Conservation (phyloP, 164 flowering plant genomes). For the Amborella trichopoda region DNA sequence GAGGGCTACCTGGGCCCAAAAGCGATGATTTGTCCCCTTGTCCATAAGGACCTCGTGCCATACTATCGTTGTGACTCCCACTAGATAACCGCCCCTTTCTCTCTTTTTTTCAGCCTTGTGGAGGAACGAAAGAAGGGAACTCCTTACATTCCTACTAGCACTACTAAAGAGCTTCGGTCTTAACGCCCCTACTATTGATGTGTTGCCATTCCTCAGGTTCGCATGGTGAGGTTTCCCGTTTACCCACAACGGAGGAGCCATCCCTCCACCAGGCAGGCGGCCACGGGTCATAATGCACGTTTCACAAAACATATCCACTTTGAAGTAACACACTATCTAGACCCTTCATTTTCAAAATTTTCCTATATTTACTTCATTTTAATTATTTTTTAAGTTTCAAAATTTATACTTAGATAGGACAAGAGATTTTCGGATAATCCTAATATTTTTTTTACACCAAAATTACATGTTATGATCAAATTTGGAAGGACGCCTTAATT, state of each 20-base stretch:
- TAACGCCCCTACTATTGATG: slow-evolving; percentile 1
- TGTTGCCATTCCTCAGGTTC: slow-evolving; percentile 6
- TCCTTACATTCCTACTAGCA: slow-evolving; percentile 2
- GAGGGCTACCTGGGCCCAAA: background rate
- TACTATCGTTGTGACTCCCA: background rate
- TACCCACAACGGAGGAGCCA: slow-evolving; percentile 7
- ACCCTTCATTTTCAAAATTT: no score
- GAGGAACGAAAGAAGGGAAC: slow-evolving; percentile 3
- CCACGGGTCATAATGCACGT: slow-evolving; percentile 1
- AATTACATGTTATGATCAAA: no score
- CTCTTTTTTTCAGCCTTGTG: slow-evolving; percentile 7
- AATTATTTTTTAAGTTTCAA: no score
- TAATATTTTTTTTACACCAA: no score
- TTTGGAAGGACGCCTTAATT: no score
- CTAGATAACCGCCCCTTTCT: slow-evolving; percentile 5
- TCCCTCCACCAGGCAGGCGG: slow-evolving; percentile 1
- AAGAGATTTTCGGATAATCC: no score
- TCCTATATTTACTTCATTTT: no score
- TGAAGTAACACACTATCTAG: no score
- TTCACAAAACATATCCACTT: slow-evolving; percentile 1
- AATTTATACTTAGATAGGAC: no score
- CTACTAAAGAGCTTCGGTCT: slow-evolving; percentile 2
- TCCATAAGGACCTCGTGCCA: no score
- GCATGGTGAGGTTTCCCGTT: slow-evolving; percentile 5
- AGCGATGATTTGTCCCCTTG: background rate